Base-by-base conservation (phyloP, 2,329 filamentous ascomycete species). In the Akanthomyces muscarius region DNA sequence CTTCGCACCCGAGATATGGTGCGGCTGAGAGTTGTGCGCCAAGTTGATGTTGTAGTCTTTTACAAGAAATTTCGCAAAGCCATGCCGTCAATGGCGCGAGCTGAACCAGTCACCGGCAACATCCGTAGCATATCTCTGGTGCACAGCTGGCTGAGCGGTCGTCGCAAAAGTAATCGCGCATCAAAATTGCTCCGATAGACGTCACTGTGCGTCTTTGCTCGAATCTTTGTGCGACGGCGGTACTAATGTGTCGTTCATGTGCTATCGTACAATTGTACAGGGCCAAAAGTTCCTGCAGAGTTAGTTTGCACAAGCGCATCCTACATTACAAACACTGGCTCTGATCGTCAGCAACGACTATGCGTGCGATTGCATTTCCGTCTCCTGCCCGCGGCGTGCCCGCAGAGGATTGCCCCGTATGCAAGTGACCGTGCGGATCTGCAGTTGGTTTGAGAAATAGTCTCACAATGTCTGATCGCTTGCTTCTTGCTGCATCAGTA, bases 71-170 rank as follows among this genome's bases (percentile, higher is more conserved):
- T 5, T 8, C 21, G 38, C 42, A 23, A 18, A 47, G 28, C 36
- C 16, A 47, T 61, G 48, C 41, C 58, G 38, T 53, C 58, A 45
- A 61, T 53, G 58, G 58, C 58, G 48, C 38, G 36, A 53, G 41
- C 58, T 61, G 41, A 53, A 45, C 21, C 21, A 21, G 56, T 41
- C n/a, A 25, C 56, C 21, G 30, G 25, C 2, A 50, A n/a, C 14
- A 50, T 21, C 45, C 56, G 33, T 23, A 30, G 21, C 56, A 50
- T 38, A 21, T n/a, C 8, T 14, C 5, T n/a, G 16, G 16, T 21
- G n/a, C 18, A 25, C 5, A 21, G 5, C 14, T 36, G 33, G 33
- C 33, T 36, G n/a, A 52, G 5, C 42, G 25, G n/a, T 23, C 14
- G 44, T 25, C 4, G 38, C 16, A 44, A 18, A 13, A 36, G 36